These are phyloP conservation scores for Pugionium cornutum DNA, from an alignment of 345 rosid species.

Conservation along the genomic window DNA sequence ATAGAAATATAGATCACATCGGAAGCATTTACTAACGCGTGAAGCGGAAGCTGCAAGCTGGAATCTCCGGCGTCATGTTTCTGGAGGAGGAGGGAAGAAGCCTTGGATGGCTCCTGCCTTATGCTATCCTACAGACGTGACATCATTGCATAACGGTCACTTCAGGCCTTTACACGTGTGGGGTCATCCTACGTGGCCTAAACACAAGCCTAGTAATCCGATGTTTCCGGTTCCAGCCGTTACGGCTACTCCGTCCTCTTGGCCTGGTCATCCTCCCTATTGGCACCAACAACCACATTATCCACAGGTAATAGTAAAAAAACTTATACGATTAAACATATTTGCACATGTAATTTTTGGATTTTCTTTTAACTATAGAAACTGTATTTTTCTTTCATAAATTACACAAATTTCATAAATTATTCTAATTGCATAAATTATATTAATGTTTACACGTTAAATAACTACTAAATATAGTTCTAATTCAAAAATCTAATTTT, in stretches of 20 bases:
- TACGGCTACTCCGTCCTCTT: slow-evolving; percentile 44
- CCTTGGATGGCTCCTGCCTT: slow-evolving; percentile 65
- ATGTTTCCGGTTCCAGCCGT: slow-evolving; percentile 36
- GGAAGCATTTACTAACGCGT: slow-evolving; percentile 78
- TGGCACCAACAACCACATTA: slow-evolving; percentile 61
- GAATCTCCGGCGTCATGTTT: slow-evolving; percentile 59
- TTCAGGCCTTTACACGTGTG: slow-evolving; percentile 85
- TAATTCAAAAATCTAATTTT: too few species aligned
- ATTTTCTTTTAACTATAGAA: too few species aligned
- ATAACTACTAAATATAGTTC: too few species aligned
- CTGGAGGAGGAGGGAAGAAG: slow-evolving; percentile 48
- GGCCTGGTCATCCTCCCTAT: slow-evolving; percentile 52
- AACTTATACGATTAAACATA: too few species aligned
- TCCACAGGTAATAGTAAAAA: slow-evolving; percentile 38
- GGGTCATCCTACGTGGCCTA: slow-evolving; percentile 98
- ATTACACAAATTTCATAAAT: too few species aligned
- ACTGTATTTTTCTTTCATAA: too few species aligned
- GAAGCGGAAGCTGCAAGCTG: slow-evolving; percentile 86
- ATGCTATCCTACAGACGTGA: slow-evolving; percentile 69
- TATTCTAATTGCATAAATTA: too few species aligned
- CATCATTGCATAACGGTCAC: slow-evolving; percentile 47
- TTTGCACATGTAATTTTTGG: too few species aligned
- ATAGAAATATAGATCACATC: slow-evolving; percentile 88
- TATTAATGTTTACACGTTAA: too few species aligned
- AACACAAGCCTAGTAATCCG: slow-evolving; percentile 47